Conservation (phyloP, 78 protist genomes). For the Dictyostelium discoideum region dicty_2.7 NC_007088.5:627001-627500, state of each 20-base stretch:
- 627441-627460: background rate
- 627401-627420: conserved; percentile 49
- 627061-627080: conserved; percentile 61
- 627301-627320: conserved; percentile 68
- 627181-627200: conserved; percentile 18
- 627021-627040: conserved; percentile 45
- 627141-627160: conserved; percentile 67
- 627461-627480: background rate
- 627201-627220: background rate
- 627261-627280: conserved; percentile 60
- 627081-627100: conserved; percentile 79
- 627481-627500: background rate
- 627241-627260: conserved; percentile 42
- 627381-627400: conserved; percentile 61
- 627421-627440: conserved; percentile 12
- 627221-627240: conserved; percentile 9
- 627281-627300: conserved; percentile 52
- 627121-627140: conserved; percentile 60
- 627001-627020: background rate
- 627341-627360: conserved; percentile 68
- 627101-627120: conserved; percentile 65
- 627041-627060: conserved; percentile 64
- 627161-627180: conserved; percentile 70
- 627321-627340: conserved; percentile 76
- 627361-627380: conserved; percentile 44